Base-by-base conservation (phyloP, 2,329 filamentous ascomycete species). In the Dactylonectria macrodidyma region DNA sequence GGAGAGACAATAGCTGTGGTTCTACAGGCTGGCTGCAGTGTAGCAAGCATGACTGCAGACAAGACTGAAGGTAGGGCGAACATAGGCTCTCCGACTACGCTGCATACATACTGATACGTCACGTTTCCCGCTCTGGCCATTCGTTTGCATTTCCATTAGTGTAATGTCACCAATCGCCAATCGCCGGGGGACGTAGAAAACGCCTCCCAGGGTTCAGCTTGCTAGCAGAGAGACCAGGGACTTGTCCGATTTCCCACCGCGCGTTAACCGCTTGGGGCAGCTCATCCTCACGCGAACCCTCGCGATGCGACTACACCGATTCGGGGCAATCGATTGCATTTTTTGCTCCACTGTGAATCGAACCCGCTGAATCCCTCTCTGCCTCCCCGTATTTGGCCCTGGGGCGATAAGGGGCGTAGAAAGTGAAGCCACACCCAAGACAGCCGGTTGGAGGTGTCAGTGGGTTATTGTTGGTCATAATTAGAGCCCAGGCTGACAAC, bases 301-400 rank as follows among this genome's bases (percentile, higher is more conserved):
- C 16, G 6, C 19, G 16, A 41, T 3, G 7, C 3, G 1, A 2
- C 73, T 72, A 75, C 65, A 48, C 73, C 46, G 11, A 9, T 67
- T 62, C 3, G 16, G 54, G 73, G 73, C 16, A 75, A 73, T 62
- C 30, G 55, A 73, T 76, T 68, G 62, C 74, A 75, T 51, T 54
- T 24, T 62, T 60, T 16, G 11, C 4, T 30, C 26, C 26, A 30
- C 26, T 30, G 26, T 7, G 4, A 4, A 30, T 30, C 26, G 26
- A 30, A 30, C 26, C 26, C 26, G 7, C 26, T 30, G 26, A 30
- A 30, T 30, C 26, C 26, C 30, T 3, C 12, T 11, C 19, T 19
- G 19, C 19, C 19, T 19, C 33, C 33, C 33, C 26, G 33, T 19
- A 9, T 16, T 24, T 9, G 11, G 26, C 51, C 33, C n/a, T 41